Percentiles rank a stretch among this genome's conserved stretches.
These are phyloP conservation scores for Stentor coeruleus DNA, from an alignment of 73 alveolate genomes.

Conservation along the genomic window DNA sequence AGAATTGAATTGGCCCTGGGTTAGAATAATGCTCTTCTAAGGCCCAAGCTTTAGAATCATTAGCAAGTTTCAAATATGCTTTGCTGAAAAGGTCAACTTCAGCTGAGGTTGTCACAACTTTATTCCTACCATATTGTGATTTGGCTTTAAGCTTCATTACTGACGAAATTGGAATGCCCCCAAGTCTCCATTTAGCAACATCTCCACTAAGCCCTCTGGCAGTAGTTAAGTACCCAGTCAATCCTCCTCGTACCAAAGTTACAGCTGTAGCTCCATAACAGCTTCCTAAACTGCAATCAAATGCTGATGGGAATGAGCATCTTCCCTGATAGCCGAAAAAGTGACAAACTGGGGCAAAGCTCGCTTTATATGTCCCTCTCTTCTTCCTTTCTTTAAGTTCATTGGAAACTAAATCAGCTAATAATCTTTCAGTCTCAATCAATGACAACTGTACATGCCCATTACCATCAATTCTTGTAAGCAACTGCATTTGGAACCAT, in stretches of 20 bases:
- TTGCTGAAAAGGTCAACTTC: slow-evolving; percentile 64
- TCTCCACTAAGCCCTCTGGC: slow-evolving; percentile 37
- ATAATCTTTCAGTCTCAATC: slow-evolving; percentile 92
- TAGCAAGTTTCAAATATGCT: slow-evolving; percentile 11
- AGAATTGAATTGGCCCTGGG: slow-evolving; percentile 82
- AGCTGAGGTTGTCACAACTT: slow-evolving; percentile 54
- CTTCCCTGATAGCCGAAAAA: slow-evolving; percentile 98
- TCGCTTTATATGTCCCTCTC: slow-evolving; percentile 67
- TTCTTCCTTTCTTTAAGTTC: slow-evolving; percentile 67
- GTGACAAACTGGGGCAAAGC: slow-evolving; percentile 92
- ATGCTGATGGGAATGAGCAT: slow-evolving; percentile 84
- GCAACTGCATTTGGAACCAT: slow-evolving; percentile 64
- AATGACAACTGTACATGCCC: slow-evolving; percentile 81
- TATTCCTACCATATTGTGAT: slow-evolving; percentile 40
- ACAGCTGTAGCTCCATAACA: slow-evolving; percentile 88
- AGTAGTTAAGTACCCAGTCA: slow-evolving; percentile 54
- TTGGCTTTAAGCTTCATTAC: slow-evolving; percentile 28
- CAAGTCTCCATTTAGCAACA: slow-evolving; percentile 51
- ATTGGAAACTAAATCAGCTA: slow-evolving; percentile 77
- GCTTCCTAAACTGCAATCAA: slow-evolving; percentile 78
- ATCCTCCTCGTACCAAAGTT: slow-evolving; percentile 40
- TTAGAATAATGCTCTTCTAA: slow-evolving; percentile 60
- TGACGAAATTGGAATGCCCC: slow-evolving; percentile 53
- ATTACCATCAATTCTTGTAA: slow-evolving; percentile 63
- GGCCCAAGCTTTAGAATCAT: slow-evolving; percentile 53